Percentiles rank a stretch among this genome's conserved stretches.
Evolutionary conservation across 768 basidiomycete genomes (phyloP).

Genomic region (Trametes gibbosa): DNA sequence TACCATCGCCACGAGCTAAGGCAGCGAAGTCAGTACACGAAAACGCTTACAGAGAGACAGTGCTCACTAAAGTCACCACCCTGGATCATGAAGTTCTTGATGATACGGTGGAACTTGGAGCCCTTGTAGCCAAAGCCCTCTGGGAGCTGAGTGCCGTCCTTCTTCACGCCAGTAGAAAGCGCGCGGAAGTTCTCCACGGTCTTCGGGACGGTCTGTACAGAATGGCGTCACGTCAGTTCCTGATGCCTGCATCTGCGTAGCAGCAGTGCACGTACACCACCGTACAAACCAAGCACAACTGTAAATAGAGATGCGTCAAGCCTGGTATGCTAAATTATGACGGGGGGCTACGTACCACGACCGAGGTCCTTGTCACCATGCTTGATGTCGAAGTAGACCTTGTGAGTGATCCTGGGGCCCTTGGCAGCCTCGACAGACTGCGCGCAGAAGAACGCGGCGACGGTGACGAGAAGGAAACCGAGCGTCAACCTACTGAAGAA

Average conservation of each 20-base stretch:
- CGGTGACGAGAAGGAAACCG: constrained; percentile 56
- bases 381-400: constrained; percentile 92
- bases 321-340: neutral
- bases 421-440: constrained; percentile 78
- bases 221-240: neutral
- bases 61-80: constrained; percentile 95
- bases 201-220: constrained; percentile 82
- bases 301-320: constrained; percentile 1
- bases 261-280: constrained; percentile 52
- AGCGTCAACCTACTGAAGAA: constrained; percentile 65
- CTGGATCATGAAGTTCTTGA: constrained; percentile 96
- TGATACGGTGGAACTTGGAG: constrained; percentile 94
- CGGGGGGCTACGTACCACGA: constrained; percentile 51
- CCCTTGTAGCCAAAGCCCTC: constrained; percentile 92
- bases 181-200: constrained; percentile 98
- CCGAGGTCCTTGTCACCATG: constrained; percentile 89
- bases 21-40: constrained; percentile 16
- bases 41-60: neutral
- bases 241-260: neutral
- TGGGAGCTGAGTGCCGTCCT: constrained; percentile 62
- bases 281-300: constrained; percentile 90
- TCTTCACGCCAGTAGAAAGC: constrained; percentile 78
- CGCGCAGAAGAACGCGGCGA: constrained; percentile 69
- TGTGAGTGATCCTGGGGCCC: constrained; percentile 87
- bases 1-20: constrained; percentile 79